Conservation (phyloP, 2,329 filamentous ascomycete species). For the Aphanocladium album region DNA sequence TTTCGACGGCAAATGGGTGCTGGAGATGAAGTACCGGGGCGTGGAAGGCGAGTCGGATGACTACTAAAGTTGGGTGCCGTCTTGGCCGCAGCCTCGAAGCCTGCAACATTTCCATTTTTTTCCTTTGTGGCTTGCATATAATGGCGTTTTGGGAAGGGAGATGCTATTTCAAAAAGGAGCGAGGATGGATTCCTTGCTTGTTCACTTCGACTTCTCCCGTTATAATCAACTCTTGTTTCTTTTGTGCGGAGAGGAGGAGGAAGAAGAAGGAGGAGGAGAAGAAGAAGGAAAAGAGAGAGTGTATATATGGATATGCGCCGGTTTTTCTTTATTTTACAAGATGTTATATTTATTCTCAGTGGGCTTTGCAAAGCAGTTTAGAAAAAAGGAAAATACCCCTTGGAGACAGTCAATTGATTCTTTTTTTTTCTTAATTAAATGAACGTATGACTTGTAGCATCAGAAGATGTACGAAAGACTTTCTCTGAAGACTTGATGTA, state of each 20-base stretch:
- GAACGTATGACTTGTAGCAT: too few species aligned
- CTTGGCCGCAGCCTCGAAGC: background rate
- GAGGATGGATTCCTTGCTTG: background rate
- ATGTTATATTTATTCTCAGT: background rate
- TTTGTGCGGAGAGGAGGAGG: background rate
- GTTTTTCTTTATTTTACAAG: background rate
- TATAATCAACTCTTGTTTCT: background rate
- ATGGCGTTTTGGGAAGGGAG: conserved; percentile 1
- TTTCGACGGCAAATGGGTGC: conserved; percentile 82
- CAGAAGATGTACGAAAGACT: too few species aligned
- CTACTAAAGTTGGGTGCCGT: background rate
- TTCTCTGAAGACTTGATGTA: too few species aligned
- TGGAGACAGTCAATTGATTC: too few species aligned
- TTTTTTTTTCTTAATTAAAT: too few species aligned
- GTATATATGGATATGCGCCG: background rate
- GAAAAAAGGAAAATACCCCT: too few species aligned
- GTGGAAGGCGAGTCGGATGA: conserved; percentile 25
- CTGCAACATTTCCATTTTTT: background rate
- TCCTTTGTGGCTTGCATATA: conserved; percentile 10
- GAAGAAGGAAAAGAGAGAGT: too few species aligned
- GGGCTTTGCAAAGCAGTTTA: too few species aligned
- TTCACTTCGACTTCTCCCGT: background rate
- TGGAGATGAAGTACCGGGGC: conserved; percentile 57
- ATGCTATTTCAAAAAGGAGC: background rate
- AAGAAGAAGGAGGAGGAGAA: too few species aligned